These are phyloP conservation scores for Kazachstania africana DNA, from an alignment of 805 yeast species.

Conservation along the genomic window DNA sequence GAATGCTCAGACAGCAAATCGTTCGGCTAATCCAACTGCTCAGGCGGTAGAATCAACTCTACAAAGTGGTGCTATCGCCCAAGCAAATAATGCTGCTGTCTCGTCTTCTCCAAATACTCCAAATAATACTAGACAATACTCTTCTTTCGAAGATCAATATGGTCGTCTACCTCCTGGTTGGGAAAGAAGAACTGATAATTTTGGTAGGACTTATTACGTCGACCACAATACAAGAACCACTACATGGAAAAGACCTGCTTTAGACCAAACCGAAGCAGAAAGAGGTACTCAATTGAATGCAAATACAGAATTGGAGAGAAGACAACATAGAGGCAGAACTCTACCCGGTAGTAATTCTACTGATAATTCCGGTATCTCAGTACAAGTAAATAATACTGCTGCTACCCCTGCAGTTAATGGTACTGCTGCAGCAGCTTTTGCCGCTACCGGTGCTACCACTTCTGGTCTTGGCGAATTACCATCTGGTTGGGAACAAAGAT, in stretches of 20 bases:
- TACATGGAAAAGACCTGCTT: conserved; percentile 96
- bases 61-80: conserved; percentile 14
- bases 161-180: conserved; percentile 97
- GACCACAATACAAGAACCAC: conserved; percentile 97
- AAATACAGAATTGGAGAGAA: conserved; percentile 76
- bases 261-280: conserved; percentile 65
- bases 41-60: conserved; percentile 23
- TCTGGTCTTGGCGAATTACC: conserved; percentile 96
- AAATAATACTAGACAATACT: conserved; percentile 47
- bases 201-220: conserved; percentile 94
- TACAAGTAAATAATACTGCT: conserved; percentile 39
- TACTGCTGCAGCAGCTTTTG: conserved; percentile 55
- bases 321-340: conserved; percentile 83
- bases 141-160: conserved; percentile 92
- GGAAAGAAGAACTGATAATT: conserved; percentile 96
- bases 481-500: conserved; percentile 97
- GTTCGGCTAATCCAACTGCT: conserved; percentile 14
- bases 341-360: conserved; percentile 50
- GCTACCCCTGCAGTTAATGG: conserved; percentile 35
- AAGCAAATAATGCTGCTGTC: conserved; percentile 9
- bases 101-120: conserved; percentile 7
- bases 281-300: conserved; percentile 47
- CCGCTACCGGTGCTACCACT: conserved; percentile 72
- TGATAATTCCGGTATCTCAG: conserved; percentile 15
- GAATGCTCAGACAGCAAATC: conserved; percentile 6